These are phyloP conservation scores for Phytophthora palmivora DNA, from an alignment of 352 stramenopile genomes.

Conservation along the genomic window DNA sequence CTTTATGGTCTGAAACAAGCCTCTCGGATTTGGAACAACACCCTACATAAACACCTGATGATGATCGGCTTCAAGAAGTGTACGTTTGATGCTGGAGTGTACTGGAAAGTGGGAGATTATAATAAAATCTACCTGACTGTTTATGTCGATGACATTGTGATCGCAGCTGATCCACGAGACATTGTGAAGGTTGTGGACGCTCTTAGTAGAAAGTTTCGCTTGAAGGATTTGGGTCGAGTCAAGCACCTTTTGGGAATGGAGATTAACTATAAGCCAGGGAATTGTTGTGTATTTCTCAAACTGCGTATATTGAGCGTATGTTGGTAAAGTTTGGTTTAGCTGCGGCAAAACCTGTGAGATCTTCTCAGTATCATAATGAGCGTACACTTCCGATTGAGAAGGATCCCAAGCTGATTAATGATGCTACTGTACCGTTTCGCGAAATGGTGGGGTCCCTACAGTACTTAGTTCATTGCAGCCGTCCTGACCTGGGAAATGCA, in stretches of 20 bases:
- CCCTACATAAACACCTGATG: not conserved
- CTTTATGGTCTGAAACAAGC: not conserved
- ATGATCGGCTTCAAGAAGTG: conserved; percentile 1
- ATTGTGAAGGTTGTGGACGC: not conserved
- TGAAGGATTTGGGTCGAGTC: conserved; percentile 9
- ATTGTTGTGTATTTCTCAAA: conserved; percentile 11
- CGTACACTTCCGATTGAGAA: not conserved
- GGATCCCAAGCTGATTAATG: conserved; percentile 6
- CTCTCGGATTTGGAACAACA: too few relatives aligned
- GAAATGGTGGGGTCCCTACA: conserved; percentile 7
- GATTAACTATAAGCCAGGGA: not conserved
- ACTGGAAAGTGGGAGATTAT: not conserved
- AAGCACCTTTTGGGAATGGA: too few relatives aligned
- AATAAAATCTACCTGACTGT: conserved; percentile 3
- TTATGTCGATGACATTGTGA: conserved; percentile 10
- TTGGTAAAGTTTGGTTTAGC: not conserved
- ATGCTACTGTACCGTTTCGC: not conserved
- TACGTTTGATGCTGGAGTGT: not conserved
- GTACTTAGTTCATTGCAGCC: conserved; percentile 5
- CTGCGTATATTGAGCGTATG: not conserved
- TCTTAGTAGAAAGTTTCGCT: conserved; percentile 1
- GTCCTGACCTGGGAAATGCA: conserved; percentile 12
- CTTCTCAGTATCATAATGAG: conserved; percentile 12
- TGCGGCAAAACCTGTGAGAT: not conserved
- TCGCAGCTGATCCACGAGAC: not conserved